Evolutionary conservation across 768 basidiomycete species (phyloP), one percentile per base, ranked within the genome.

Genomic region (Suillus paluster): DNA sequence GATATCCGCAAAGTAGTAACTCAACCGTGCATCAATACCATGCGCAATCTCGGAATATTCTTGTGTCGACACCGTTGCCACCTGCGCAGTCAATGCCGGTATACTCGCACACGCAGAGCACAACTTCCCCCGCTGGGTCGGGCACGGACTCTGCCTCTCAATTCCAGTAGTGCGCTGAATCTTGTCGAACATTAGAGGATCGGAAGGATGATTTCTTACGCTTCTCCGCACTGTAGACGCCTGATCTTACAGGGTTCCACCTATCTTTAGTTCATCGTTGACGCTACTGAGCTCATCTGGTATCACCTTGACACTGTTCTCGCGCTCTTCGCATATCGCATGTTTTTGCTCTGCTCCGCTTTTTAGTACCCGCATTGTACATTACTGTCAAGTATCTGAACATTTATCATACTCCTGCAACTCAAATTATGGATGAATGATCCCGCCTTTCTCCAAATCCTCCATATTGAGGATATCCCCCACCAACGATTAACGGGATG

Each of bases 91-190:
- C 75, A 8, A 59, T 67, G 30, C 25, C 72, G 23, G 60, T 67
- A 39, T 76, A 75, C 55, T 57, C 70, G 41, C 77, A 71, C 5
- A 55, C 62, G 19, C 66, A 67, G 17, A 66, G 48, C 46, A 59
- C 67, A 25, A 55, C 72, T 23, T 69, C 76, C 57, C 66, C 76
- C 44, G 63, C 75, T 66, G 71, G 70, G 56, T 61, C 72, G 57
- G 69, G 60, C 65, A 39, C 49, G 21, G 67, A 56, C 60, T 63
- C 64, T 34, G 30, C 67, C 57, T 67, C 73, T n/a, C 76, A 77
- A 21, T 27, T 63, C 56, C 64, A 64, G 0, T 75, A 71, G 59
- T 73, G 75, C 23, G 23, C 10, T 55, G 25, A 12, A 39, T 38
- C 19, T 50, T 50, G 19, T 50, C 19, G 27, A 30, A n/a, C 11